Percentiles rank a stretch among this genome's conserved stretches.
Evolutionary conservation across 2,329 filamentous ascomycete genomes (phyloP).

Genomic region (Trichoderma atroviride): DNA sequence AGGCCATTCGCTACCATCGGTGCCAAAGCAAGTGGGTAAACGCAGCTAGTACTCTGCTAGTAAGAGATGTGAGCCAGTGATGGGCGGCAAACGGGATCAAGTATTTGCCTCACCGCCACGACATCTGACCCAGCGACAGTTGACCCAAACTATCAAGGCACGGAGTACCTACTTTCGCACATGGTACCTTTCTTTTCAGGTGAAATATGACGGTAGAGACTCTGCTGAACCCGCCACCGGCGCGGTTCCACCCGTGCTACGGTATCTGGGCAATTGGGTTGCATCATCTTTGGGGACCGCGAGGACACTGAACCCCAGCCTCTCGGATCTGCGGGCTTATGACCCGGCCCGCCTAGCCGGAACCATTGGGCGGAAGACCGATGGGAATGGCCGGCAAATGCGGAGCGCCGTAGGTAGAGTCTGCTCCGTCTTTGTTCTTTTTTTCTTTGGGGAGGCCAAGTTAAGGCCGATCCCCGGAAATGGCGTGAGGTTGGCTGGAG

Average conservation of each 20-base stretch:
- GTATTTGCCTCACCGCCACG: slow-evolving; percentile 29
- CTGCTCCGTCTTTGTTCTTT: slow-evolving; percentile 36
- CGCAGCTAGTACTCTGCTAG: background rate
- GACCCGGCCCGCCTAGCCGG: slow-evolving; percentile 26
- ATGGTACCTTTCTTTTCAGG: slow-evolving; percentile 40
- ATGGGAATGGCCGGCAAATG: slow-evolving; percentile 17
- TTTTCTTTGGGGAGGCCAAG: slow-evolving; percentile 46
- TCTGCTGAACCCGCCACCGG: background rate
- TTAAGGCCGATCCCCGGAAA: slow-evolving; percentile 53
- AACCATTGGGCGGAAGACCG: background rate
- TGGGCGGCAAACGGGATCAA: slow-evolving; percentile 5
- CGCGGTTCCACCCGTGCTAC: slow-evolving; percentile 25
- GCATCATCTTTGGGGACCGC: slow-evolving; percentile 17
- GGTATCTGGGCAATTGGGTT: slow-evolving; percentile 12
- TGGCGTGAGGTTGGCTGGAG: slow-evolving; percentile 59
- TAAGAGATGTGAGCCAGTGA: background rate
- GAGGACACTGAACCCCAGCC: slow-evolving; percentile 16
- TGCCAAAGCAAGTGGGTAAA: background rate
- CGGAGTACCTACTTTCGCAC: background rate
- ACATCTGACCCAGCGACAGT: slow-evolving; percentile 40
- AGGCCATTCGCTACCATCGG: background rate
- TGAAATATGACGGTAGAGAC: slow-evolving; percentile 35
- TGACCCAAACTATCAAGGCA: slow-evolving; percentile 41
- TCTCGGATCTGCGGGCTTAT: slow-evolving; percentile 25
- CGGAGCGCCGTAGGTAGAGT: slow-evolving; percentile 34